A percentile compares a stretch with the other conserved stretches of the same genome.
Conservation (phyloP, 1,139 yeast species). For the Yamadazyma triangularis region DNA sequence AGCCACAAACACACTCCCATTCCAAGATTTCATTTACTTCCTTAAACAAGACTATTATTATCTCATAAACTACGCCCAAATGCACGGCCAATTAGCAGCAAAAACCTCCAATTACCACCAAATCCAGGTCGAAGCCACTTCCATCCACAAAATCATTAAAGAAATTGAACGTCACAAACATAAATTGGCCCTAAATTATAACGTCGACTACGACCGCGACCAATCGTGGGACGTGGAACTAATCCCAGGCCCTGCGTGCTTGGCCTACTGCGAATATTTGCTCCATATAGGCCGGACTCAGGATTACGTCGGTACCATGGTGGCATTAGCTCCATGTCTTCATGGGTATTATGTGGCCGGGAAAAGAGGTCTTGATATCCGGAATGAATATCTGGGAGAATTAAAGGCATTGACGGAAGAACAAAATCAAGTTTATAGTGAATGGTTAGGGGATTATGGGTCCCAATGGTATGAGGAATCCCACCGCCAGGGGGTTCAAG, state of each 20-base stretch:
- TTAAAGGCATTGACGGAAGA: conserved; percentile 6
- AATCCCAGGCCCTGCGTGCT: conserved; percentile 52
- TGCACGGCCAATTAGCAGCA: conserved; percentile 63
- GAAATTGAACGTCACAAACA: conserved; percentile 57
- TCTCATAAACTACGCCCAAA: conserved; percentile 62
- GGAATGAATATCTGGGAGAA: no score
- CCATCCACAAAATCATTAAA: conserved; percentile 47
- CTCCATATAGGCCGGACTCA: conserved; percentile 45
- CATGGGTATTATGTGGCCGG: conserved; percentile 67
- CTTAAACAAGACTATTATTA: conserved; percentile 72
- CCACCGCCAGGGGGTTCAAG: conserved; percentile 41
- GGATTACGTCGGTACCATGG: conserved; percentile 61
- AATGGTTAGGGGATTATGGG: conserved; percentile 61
- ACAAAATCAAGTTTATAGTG: conserved; percentile 34
- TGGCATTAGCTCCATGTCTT: conserved; percentile 73
- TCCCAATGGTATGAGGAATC: conserved; percentile 56
- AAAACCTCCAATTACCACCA: conserved; percentile 54
- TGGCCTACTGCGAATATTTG: conserved; percentile 58
- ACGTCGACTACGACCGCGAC: conserved; percentile 42
- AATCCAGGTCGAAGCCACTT: conserved; percentile 47
- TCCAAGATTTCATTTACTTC: conserved; percentile 50
- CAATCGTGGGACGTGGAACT: conserved; percentile 36
- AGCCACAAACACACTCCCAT: conserved; percentile 49
- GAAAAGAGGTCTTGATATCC: conserved; percentile 16
- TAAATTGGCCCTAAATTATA: conserved; percentile 43